Base-by-base conservation (phyloP, 2,329 filamentous ascomycete species). In the Botrytis porri region DNA sequence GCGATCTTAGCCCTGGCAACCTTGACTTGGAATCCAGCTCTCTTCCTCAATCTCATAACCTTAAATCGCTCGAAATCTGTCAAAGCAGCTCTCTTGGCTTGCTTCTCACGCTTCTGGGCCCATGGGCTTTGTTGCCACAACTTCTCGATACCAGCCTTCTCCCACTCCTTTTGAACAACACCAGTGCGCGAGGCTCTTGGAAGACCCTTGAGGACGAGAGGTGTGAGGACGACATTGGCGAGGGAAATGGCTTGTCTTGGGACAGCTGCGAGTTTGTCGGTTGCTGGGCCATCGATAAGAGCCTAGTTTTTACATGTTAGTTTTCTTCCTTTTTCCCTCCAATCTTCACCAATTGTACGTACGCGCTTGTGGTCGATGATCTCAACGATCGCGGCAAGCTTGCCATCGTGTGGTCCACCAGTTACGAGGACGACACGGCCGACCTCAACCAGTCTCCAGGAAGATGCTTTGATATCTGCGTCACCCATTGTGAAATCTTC, bases 361-460 rank as follows among this genome's bases (percentile, higher is more conserved):
- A 99, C 96, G 87, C 96, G 94, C 91, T 97, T 98, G 92, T 99
- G 95, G 88, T 99, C 96, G 88, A 99, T 96, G 86, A 99, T 98
- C 91, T 99, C 95, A 86, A 97, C 94, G 83, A 99, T 95, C 82
- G 91, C 88, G 82, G 95, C 97, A 82, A 98, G 90, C 84, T 93
- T 93, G 87, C 95, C 95, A 80, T 88, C 93, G 81, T 91, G 90
- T 83, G 94, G 92, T 83, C 89, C 87, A 82, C 85, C 85, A 85
- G 93, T 92, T 88, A 98, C 91, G 85, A 97, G 90, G 84, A 97
- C 92, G 83, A 99, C 91, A 84, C 96, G 94, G 91, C 96, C 96
- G 86, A 98, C 93, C 92, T 95, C 85, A 64, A 99, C 95, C 86
- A 94, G 89, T 89, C 95, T 95, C 94, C 94, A 97, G 85, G 90